Conservation (phyloP, 1,284 basidiomycete species). For the Melampsora abietis-canadensis region DNA sequence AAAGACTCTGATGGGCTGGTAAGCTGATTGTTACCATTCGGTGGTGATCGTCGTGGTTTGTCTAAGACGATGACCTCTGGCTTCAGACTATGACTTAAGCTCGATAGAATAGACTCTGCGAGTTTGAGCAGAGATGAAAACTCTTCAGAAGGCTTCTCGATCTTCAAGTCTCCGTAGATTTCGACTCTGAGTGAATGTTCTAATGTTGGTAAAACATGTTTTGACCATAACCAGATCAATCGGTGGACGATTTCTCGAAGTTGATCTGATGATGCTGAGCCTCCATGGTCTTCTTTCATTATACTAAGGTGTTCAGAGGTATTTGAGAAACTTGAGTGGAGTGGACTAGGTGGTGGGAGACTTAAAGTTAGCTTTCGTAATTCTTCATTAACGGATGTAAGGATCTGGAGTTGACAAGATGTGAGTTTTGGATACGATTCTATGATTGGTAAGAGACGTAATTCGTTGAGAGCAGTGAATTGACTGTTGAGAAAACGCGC, state of each 20-base stretch:
- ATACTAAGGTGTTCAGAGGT: background rate
- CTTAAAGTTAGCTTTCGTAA: background rate
- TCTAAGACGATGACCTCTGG: no score
- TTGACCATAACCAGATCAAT: constrained; percentile 6
- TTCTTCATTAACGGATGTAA: background rate
- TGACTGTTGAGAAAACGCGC: constrained; percentile 19
- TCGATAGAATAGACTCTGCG: no score
- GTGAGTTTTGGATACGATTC: constrained; percentile 8
- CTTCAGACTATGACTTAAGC: no score
- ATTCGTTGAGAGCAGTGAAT: constrained; percentile 28
- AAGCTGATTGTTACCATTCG: no score
- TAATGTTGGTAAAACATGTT: constrained; percentile 10
- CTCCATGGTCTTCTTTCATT: constrained; percentile 3
- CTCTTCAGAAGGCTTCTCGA: background rate
- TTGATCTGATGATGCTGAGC: background rate
- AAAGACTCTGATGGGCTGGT: no score
- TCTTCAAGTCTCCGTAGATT: constrained; percentile 12
- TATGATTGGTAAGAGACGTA: constrained; percentile 14
- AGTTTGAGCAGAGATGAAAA: background rate
- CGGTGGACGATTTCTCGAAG: constrained; percentile 9
- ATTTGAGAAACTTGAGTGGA: background rate
- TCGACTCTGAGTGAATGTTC: constrained; percentile 23
- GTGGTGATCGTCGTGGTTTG: no score
- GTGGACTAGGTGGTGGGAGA: background rate
- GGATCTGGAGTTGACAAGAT: background rate